Percentiles rank a stretch among this genome's conserved stretches.
These are phyloP conservation scores for Podospora pseudocomata DNA, from an alignment of 495 filamentous ascomycete genomes.

Conservation along the genomic window DNA sequence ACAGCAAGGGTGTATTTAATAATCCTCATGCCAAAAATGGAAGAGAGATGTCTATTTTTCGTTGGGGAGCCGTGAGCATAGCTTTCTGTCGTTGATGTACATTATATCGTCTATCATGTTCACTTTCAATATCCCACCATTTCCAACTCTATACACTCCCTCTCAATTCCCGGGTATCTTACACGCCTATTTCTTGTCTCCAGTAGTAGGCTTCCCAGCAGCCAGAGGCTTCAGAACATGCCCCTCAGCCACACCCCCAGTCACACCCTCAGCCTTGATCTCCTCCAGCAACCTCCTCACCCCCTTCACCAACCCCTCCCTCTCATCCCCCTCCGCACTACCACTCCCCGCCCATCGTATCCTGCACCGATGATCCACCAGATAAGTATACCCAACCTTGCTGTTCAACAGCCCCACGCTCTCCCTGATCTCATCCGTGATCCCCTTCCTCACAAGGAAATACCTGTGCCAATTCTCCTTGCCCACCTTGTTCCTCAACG, in stretches of 20 bases:
- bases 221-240: slow-evolving; percentile 16
- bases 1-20: neutral
- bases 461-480: slow-evolving; percentile 65
- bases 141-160: neutral
- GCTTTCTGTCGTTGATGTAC: neutral
- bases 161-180: neutral
- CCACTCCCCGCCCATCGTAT: slow-evolving; percentile 96
- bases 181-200: slow-evolving; percentile 2
- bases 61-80: neutral
- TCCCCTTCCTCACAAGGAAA: slow-evolving; percentile 76
- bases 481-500: slow-evolving; percentile 54
- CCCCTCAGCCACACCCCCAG: slow-evolving; percentile 17
- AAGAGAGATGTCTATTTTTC: slow-evolving; percentile 9
- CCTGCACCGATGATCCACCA: slow-evolving; percentile 79
- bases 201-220: neutral
- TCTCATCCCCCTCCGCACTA: slow-evolving; percentile 63
- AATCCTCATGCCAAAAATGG: neutral
- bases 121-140: neutral
- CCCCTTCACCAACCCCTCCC: slow-evolving; percentile 65
- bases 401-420: slow-evolving; percentile 77
- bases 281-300: slow-evolving; percentile 66
- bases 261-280: slow-evolving; percentile 30
- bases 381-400: slow-evolving; percentile 91
- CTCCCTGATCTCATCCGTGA: slow-evolving; percentile 70
- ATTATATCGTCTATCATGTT: neutral